Evolutionary conservation across 139 green algal genomes (phyloP).

Genomic region (Desmodesmus armatus): DNA sequence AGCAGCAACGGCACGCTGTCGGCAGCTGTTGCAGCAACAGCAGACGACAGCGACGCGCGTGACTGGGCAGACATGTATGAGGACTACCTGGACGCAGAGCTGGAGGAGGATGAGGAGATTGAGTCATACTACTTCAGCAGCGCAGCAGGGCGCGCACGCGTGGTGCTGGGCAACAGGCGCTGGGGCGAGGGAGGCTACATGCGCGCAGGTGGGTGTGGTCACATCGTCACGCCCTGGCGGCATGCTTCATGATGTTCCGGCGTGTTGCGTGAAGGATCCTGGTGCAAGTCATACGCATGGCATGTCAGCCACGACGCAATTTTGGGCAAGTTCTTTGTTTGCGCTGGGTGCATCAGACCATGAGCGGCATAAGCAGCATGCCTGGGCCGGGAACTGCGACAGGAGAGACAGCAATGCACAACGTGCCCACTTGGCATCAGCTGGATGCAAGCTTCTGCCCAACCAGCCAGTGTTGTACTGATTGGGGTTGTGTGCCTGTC

Average conservation of each 20-base stretch:
- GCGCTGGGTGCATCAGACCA: too few relatives aligned
- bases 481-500: neutral
- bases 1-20: neutral
- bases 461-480: neutral
- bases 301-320: too few relatives aligned
- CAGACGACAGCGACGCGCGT: neutral
- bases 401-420: too few relatives aligned
- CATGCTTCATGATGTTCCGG: too few relatives aligned
- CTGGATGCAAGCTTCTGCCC: too few relatives aligned
- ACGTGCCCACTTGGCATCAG: too few relatives aligned
- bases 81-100: slow-evolving; percentile 76
- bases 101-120: slow-evolving; percentile 66
- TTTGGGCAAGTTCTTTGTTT: too few relatives aligned
- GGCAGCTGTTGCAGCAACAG: neutral
- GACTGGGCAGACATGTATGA: slow-evolving; percentile 70
- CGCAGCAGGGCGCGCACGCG: slow-evolving; percentile 69
- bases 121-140: slow-evolving; percentile 83
- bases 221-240: too few relatives aligned
- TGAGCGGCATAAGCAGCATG: too few relatives aligned
- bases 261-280: too few relatives aligned
- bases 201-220: slow-evolving; percentile 46
- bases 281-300: too few relatives aligned
- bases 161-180: slow-evolving; percentile 85
- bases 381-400: too few relatives aligned
- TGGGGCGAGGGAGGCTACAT: slow-evolving; percentile 80